Percentiles rank a stretch among this genome's conserved stretches.
Conservation (phyloP, 2,329 filamentous ascomycete genomes). For the Chalaropsis thielavioides region DNA sequence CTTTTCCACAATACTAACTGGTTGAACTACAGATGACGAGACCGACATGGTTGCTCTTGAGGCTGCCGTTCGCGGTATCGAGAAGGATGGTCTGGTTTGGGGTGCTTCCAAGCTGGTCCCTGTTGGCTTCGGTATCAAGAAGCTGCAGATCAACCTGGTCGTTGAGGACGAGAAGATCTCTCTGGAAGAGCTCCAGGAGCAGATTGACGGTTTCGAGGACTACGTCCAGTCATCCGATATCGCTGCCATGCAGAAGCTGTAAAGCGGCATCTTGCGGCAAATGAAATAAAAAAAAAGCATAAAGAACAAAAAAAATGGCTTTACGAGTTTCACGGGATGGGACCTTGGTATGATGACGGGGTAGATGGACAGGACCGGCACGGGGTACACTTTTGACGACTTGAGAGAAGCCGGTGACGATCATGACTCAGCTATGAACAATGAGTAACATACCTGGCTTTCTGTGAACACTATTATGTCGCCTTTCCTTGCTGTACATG, state of each 20-base stretch:
- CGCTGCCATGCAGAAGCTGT: constrained; percentile 85
- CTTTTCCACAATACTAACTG: constrained; percentile 20
- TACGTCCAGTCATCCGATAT: constrained; percentile 91
- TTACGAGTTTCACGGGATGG: constrained; percentile 6
- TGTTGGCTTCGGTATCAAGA: constrained; percentile 96
- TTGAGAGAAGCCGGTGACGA: not conserved
- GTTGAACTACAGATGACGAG: constrained; percentile 57
- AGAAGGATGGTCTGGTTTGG: constrained; percentile 93
- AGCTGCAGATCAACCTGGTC: constrained; percentile 97
- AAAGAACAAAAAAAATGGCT: constrained; percentile 15
- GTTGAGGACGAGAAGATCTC: constrained; percentile 67
- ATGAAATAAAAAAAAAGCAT: constrained; percentile 15
- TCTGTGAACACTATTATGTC: not conserved
- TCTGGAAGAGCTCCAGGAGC: constrained; percentile 68
- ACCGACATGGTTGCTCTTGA: constrained; percentile 79
- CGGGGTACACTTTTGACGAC: constrained; percentile 3
- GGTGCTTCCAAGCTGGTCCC: constrained; percentile 78
- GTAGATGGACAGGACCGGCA: constrained; percentile 8
- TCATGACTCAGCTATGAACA: constrained; percentile 8
- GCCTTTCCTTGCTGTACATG: not conserved
- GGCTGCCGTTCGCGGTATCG: constrained; percentile 63
- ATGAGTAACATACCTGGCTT: constrained; percentile 10
- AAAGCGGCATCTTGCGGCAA: constrained; percentile 32
- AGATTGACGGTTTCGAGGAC: constrained; percentile 76
- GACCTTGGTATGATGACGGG: not conserved